A percentile compares a stretch with the other conserved stretches of the same genome.
Conservation (phyloP, 345 rosid species). For the Syzygium aromaticum region DNA sequence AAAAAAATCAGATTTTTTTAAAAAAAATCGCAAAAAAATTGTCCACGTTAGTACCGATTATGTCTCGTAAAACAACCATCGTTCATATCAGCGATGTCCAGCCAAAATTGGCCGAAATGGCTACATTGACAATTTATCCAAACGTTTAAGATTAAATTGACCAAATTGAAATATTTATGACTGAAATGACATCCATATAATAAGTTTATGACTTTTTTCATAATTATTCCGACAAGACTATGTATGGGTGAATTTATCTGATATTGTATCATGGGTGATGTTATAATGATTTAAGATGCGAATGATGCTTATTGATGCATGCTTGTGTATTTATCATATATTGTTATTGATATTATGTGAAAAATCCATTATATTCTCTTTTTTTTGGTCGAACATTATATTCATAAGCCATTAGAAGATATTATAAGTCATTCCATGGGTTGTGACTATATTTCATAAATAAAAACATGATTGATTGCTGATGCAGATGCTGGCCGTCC, state of each 20-base stretch:
- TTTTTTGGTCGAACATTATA: too few relatives aligned
- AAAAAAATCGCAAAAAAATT: background rate
- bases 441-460: background rate
- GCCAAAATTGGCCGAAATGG: background rate
- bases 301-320: background rate
- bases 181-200: background rate
- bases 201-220: background rate
- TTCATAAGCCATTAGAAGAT: background rate
- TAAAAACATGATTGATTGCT: background rate
- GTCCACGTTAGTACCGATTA: accelerated
- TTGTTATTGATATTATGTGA: background rate
- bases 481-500: too few relatives aligned
- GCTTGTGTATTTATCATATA: background rate
- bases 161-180: background rate
- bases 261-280: background rate
- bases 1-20: too few relatives aligned
- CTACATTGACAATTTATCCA: too few relatives aligned
- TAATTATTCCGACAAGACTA: background rate
- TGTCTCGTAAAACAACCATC: background rate
- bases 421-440: background rate
- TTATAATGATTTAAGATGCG: background rate
- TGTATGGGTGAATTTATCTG: background rate
- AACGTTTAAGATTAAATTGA: background rate
- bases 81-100: background rate
- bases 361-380: background rate